phyloP scores from a whole-genome alignment of 148 eudicot species.

The Arctostaphylos glauca region DNA sequence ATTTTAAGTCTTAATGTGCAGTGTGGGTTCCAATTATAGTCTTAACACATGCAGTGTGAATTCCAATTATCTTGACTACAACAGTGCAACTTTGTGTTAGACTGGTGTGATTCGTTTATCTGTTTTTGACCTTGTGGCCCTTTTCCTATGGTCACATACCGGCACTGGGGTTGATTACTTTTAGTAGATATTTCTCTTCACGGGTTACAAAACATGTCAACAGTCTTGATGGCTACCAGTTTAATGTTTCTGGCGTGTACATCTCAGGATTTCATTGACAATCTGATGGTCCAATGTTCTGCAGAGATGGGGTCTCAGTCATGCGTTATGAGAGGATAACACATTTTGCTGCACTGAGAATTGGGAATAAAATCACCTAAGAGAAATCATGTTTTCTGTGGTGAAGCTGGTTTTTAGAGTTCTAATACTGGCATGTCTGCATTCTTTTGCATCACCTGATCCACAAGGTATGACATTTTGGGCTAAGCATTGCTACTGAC shows the following conservation, averaged over 20 bases:
- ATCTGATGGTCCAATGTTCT: constrained; percentile 8
- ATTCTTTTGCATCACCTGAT: constrained; percentile 43
- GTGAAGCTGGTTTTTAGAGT: constrained; percentile 46
- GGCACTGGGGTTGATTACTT: not conserved
- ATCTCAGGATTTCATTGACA: constrained; percentile 2
- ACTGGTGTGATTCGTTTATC: not conserved
- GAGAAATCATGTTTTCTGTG: constrained; percentile 2
- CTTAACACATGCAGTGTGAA: not conserved
- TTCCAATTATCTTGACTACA: not conserved
- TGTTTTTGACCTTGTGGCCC: not conserved
- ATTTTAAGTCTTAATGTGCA: not conserved
- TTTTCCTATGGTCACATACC: not conserved
- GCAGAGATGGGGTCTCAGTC: constrained; percentile 24
- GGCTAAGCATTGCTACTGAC: not conserved
- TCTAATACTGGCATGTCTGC: constrained; percentile 40
- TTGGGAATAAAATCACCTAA: not conserved
- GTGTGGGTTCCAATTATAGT: not conserved
- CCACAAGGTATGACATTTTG: constrained; percentile 53
- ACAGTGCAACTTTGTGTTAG: not conserved
- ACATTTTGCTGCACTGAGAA: constrained; percentile 1
- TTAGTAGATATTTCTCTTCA: not conserved
- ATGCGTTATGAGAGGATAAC: constrained; percentile 10
- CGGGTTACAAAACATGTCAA: not conserved
- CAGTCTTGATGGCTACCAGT: not conserved
- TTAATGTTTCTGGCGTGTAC: not conserved